phyloP scores from a whole-genome alignment of 495 filamentous ascomycete genomes.

The Aspergillus mulundensis region DNA sequence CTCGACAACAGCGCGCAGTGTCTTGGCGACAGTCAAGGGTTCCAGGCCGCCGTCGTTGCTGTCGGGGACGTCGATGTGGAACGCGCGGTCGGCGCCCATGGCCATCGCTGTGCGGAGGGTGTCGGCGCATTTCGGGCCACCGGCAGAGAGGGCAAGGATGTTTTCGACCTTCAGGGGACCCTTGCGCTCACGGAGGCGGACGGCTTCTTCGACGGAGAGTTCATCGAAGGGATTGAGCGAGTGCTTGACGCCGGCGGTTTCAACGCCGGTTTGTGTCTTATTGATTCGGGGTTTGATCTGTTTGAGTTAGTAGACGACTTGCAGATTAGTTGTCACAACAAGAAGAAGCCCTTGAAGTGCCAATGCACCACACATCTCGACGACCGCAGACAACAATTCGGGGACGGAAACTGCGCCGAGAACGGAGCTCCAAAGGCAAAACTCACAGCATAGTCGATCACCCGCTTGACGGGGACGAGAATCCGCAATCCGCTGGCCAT shows the following conservation, averaged over 20 bases:
- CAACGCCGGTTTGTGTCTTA: constrained; percentile 88
- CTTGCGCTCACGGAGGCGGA: constrained; percentile 84
- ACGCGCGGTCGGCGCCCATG: constrained; percentile 90
- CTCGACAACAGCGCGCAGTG: constrained; percentile 71
- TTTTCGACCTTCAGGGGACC: constrained; percentile 62
- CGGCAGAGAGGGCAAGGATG: constrained; percentile 85
- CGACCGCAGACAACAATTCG: background rate
- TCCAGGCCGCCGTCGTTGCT: constrained; percentile 59
- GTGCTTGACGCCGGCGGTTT: constrained; percentile 90
- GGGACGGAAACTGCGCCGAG: constrained; percentile 14
- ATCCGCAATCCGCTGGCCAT: constrained; percentile 84
- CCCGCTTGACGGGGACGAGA: constrained; percentile 92
- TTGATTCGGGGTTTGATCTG: constrained; percentile 98
- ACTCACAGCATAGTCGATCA: constrained; percentile 97
- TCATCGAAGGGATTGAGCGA: constrained; percentile 99
- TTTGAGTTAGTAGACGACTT: background rate
- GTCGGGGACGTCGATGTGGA: constrained; percentile 73
- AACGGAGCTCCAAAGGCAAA: constrained; percentile 18
- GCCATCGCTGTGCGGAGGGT: constrained; percentile 94
- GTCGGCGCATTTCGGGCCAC: constrained; percentile 81
- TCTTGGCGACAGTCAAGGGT: constrained; percentile 85
- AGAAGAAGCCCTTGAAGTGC: background rate
- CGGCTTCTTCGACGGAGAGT: constrained; percentile 92
- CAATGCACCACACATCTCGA: too few relatives aligned
- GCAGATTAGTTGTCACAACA: background rate